Base-by-base conservation (phyloP, 208 protist species). In the Willaertia magna region DNA sequence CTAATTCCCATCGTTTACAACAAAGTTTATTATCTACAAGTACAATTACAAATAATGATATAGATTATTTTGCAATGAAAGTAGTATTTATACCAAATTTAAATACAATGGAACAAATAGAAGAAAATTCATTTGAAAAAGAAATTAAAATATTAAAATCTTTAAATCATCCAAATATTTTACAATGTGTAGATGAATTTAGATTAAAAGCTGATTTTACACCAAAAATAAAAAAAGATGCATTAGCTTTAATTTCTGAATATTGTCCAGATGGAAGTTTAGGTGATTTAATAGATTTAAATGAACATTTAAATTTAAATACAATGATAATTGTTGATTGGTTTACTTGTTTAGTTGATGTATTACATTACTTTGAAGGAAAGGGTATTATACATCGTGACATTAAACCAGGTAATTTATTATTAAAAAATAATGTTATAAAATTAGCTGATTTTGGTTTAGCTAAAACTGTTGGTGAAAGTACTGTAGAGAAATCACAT, bases 391-490 rank as follows among this genome's bases (percentile, higher is more conserved):
- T 94, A 12, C 93, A 93, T 76, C 42, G 93, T 46, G 92, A 94
- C 40, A 55, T 95, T 30, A 94, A 95, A 85, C 93, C 93, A 40
- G 89, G 85, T 75, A 96, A 96, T 85, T 81, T 95, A 18, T 88
- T 96, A 7, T 79, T 96, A 30, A 94, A 94, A 81, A 89, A 93
- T 1, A 92, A 92, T 79, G 40, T 85, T 22, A 61, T 94, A 20
- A 95, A 95, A 85, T 75, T 88, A 7, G 79, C 87, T 22, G 87
- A 88, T 52, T 88, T 88, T 86, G 87, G 87, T 43, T n/a, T 67
- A 30, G 55, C 55, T 30, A 67, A 67, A 34, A 34, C 55, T 67
- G 55, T 67, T 9, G 22, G 12, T 1, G 55, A 67, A n/a, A 26
- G 6, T 30, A 34, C 55, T 34, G 9, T n/a, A 67, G 34, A 22